Conservation (phyloP, 2,329 filamentous ascomycete species). For the Monosporascus sp. region DNA sequence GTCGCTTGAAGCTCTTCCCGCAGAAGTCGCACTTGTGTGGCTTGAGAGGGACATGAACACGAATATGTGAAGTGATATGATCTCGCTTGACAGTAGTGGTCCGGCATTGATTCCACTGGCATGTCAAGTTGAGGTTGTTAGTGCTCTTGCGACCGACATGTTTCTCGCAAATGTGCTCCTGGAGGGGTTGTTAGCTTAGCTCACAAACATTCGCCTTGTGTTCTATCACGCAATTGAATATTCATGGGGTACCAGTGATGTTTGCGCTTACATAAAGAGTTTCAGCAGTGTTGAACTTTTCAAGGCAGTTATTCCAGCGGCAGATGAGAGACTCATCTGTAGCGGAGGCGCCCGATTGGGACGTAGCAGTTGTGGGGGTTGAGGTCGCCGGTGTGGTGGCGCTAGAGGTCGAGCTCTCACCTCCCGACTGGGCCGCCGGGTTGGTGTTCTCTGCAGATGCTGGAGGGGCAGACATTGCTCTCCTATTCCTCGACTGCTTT, state of each 20-base stretch:
- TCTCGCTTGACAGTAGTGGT: constrained; percentile 98
- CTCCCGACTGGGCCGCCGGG: constrained; percentile 17
- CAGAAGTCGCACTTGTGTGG: constrained; percentile 99
- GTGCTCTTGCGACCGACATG: constrained; percentile 99
- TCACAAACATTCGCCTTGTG: background rate
- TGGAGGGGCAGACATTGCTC: constrained; percentile 23
- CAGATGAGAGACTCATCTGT: constrained; percentile 54
- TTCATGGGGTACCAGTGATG: constrained; percentile 2
- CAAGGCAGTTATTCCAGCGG: constrained; percentile 55
- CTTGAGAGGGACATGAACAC: constrained; percentile 97
- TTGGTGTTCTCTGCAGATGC: constrained; percentile 13
- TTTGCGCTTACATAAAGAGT: constrained; percentile 51
- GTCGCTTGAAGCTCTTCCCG: constrained; percentile 97
- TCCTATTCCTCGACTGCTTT: background rate
- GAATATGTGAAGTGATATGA: constrained; percentile 98
- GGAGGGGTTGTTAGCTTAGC: background rate
- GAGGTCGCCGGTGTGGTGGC: constrained; percentile 49
- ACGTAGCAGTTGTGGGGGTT: constrained; percentile 41
- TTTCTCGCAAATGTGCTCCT: constrained; percentile 98
- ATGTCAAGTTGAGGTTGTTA: constrained; percentile 96
- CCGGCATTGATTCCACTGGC: constrained; percentile 93
- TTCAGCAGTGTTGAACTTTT: constrained; percentile 55
- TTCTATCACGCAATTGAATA: background rate
- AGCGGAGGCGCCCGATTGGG: constrained; percentile 33
- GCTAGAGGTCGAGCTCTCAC: constrained; percentile 43